Evolutionary conservation across 257 asterid species (phyloP).

Genomic region (Solanum peruvianum): DNA sequence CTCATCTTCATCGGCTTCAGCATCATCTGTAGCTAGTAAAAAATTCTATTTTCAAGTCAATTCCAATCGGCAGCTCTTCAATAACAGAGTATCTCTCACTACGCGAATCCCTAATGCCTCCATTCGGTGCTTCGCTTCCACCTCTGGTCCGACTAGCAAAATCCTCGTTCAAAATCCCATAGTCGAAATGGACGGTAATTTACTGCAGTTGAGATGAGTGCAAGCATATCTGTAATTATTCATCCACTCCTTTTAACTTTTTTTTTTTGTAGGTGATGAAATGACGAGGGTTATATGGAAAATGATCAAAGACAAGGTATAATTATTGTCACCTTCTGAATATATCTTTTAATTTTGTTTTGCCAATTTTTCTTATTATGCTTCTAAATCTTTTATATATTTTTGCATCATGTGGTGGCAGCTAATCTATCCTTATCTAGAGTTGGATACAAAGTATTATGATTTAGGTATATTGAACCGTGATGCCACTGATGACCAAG

Average conservation of each 20-base stretch:
- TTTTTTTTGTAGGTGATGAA: constrained; percentile 52
- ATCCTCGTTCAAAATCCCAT: constrained; percentile 68
- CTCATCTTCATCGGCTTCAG: constrained; percentile 12
- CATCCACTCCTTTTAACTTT: background rate
- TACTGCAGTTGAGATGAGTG: background rate
- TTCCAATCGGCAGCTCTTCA: constrained; percentile 7
- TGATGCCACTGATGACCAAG: constrained; percentile 72
- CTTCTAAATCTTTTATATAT: background rate
- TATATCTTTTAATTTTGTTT: background rate
- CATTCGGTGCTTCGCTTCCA: constrained; percentile 45
- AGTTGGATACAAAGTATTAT: constrained; percentile 75
- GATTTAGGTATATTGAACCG: constrained; percentile 85
- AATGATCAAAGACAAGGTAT: constrained; percentile 82
- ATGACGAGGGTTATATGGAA: constrained; percentile 89
- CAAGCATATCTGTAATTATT: background rate
- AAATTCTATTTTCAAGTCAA: constrained; percentile 11
- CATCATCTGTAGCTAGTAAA: constrained; percentile 10
- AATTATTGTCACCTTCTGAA: background rate
- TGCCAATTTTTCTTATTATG: background rate
- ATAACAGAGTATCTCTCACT: constrained; percentile 10
- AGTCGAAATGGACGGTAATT: constrained; percentile 92
- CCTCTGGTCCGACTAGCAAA: constrained; percentile 15
- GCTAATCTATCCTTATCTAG: constrained; percentile 78
- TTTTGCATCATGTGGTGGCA: constrained; percentile 16
- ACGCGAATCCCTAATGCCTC: constrained; percentile 26